Evolutionary conservation across 257 asterid species (phyloP).

Genomic region (Dorcoceras hygrometricum): DNA sequence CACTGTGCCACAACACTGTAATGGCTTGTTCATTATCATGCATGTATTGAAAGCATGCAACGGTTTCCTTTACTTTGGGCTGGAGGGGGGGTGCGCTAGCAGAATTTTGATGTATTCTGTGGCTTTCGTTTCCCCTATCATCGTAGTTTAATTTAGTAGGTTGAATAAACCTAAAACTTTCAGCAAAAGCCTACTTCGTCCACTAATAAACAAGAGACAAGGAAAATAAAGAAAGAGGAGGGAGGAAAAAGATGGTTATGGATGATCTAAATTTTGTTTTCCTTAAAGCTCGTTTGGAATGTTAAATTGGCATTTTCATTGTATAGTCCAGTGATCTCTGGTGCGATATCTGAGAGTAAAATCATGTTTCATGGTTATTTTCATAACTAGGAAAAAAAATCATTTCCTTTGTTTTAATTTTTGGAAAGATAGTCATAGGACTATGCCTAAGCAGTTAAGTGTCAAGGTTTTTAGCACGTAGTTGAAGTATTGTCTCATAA

Average conservation of each 20-base stretch:
- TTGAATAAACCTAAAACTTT: no score
- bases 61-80: background rate
- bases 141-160: background rate
- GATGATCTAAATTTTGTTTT: background rate
- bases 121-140: background rate
- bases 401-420: background rate
- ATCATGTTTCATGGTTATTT: background rate
- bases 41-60: background rate
- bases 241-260: background rate
- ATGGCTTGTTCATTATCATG: constrained; percentile 18
- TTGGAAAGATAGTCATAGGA: background rate
- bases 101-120: background rate
- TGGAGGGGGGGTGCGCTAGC: background rate
- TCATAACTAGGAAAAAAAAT: background rate
- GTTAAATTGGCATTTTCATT: no score
- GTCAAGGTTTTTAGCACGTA: background rate
- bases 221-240: background rate
- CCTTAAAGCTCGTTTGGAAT: background rate
- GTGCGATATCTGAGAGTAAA: background rate
- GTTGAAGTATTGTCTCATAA: background rate
- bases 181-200: background rate
- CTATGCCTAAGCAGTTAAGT: background rate
- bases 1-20: constrained; percentile 78
- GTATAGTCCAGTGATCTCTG: background rate
- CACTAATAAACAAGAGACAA: background rate